Evolutionary conservation across 2,329 filamentous ascomycete species (phyloP), one percentile per base, ranked within the genome.

Genomic region (Endoconidiophora polonica): DNA sequence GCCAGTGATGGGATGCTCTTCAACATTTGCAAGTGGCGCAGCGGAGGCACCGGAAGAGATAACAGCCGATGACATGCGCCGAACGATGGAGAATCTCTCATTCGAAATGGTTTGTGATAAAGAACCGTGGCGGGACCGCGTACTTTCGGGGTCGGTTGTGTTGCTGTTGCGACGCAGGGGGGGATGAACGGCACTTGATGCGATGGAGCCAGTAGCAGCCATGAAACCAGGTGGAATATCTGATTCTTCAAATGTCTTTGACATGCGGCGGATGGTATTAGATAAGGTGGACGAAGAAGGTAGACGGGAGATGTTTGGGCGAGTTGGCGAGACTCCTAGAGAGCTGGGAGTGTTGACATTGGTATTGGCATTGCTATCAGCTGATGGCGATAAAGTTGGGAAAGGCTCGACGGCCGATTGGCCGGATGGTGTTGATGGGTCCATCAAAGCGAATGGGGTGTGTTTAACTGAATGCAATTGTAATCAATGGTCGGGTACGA

Each of bases 141-240:
- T 36, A 29, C 38, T 33, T 16, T 53, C 47, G 7, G 47, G 23
- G 24, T 48, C 52, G 9, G 52, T 53, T 38, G 56, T 54, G 23
- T 56, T 56, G 40, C 52, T 52, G 29, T 38, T 50, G 16, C 52
- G 44, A 10, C 50, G 46, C 16, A 39, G 36, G n/a, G 49, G 42
- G 3, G 49, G 41, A 16, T 49, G 42, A 26, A 61, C 44, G 5
- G 68, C 59, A 5, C 66, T 65, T 3, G 68, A 68, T 10, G 67
- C 66, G 48, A 72, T 64, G 33, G 65, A 62, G 38, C 68, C 65
- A 0, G 69, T 69, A 14, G 69, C 69, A 12, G 69, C 66, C 53
- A 67, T 65, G 57, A 74, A 71, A 9, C 70, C 69, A 44, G 62
- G 63, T 2, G 69, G 71, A 9, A 68, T 61, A 10, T 64, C 65